Percentiles rank a stretch among this genome's conserved stretches.
These are phyloP conservation scores for Macrophomina tecta DNA, from an alignment of 2,329 filamentous ascomycete genomes.

Conservation along the genomic window DNA sequence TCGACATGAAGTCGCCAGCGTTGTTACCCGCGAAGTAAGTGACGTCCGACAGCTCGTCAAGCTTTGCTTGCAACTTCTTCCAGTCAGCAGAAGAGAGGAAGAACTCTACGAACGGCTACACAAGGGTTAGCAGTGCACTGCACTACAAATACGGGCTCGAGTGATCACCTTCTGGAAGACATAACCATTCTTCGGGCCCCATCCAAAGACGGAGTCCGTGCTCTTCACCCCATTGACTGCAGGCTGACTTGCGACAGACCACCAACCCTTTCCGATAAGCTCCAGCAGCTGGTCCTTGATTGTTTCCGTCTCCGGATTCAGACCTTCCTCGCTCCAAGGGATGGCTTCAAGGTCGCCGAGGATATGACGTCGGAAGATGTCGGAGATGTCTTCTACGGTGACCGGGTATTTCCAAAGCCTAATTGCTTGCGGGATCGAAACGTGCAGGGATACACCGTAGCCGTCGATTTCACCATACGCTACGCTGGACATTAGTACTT, in stretches of 20 bases:
- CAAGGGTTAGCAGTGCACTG: not conserved
- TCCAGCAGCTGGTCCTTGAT: conserved; percentile 78
- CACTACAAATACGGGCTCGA: too few species aligned
- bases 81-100: conserved; percentile 82
- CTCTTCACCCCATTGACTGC: conserved; percentile 86
- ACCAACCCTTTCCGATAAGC: conserved; percentile 87
- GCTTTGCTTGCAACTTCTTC: conserved; percentile 66
- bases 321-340: conserved; percentile 91
- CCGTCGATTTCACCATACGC: conserved; percentile 97
- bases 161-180: conserved; percentile 80
- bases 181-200: conserved; percentile 90
- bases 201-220: conserved; percentile 81
- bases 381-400: conserved; percentile 72
- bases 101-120: conserved; percentile 85
- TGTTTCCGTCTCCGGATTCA: conserved; percentile 80
- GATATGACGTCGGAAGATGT: conserved; percentile 81
- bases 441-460: conserved; percentile 95
- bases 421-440: conserved; percentile 82
- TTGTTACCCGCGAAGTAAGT: conserved; percentile 89
- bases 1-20: conserved; percentile 77
- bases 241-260: conserved; percentile 95
- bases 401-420: conserved; percentile 84
- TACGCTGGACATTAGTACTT: conserved; percentile 21
- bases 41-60: conserved; percentile 68
- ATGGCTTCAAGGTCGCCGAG: conserved; percentile 79